Conservation (phyloP, 2,329 filamentous ascomycete species). For the Alternaria sp. region DNA sequence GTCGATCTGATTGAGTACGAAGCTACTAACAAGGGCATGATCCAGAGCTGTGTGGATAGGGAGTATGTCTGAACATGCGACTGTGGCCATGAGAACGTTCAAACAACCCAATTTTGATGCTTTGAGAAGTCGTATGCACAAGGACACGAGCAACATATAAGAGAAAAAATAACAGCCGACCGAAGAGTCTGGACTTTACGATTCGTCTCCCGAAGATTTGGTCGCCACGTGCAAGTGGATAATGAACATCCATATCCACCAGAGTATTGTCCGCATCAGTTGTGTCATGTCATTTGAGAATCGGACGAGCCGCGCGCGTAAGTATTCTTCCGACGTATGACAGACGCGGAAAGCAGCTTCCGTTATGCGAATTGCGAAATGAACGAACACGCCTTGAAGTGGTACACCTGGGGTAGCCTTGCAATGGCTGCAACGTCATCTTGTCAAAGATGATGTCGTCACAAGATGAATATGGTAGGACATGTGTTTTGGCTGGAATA, state of each 20-base stretch:
- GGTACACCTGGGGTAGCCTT: neutral
- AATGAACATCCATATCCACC: neutral
- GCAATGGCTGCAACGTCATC: neutral
- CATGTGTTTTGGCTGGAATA: neutral
- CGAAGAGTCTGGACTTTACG: neutral
- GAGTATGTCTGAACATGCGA: constrained; percentile 38
- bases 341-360: neutral
- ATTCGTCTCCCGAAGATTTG: neutral
- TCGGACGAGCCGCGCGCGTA: neutral
- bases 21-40: constrained; percentile 77
- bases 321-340: neutral
- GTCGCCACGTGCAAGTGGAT: neutral
- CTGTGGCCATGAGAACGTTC: neutral
- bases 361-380: neutral
- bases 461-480: neutral
- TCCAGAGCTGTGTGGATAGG: constrained; percentile 50
- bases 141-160: neutral
- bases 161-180: neutral
- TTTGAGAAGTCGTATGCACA: neutral
- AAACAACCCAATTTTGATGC: neutral
- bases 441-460: neutral
- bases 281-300: neutral
- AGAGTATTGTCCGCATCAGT: neutral
- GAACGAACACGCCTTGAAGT: neutral
- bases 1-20: constrained; percentile 86